A percentile compares a stretch with the other conserved stretches of the same genome.
Evolutionary conservation across 2,329 filamentous ascomycete genomes (phyloP).

Genomic region (Cladosporium sp.): DNA sequence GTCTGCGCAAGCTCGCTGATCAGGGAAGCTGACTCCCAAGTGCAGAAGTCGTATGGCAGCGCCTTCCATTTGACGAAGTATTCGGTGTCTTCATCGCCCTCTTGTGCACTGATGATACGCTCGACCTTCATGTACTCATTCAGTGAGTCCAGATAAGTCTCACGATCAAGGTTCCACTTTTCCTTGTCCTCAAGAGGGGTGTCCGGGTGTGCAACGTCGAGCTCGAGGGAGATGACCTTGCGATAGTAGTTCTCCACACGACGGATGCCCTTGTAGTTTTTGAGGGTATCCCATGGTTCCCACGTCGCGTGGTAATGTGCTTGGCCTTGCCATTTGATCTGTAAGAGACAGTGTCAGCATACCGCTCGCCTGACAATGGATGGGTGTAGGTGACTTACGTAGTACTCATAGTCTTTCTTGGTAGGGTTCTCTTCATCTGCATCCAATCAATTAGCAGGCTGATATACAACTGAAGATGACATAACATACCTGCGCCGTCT

Average conservation of each 20-base stretch:
- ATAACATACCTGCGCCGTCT: conserved; percentile 55
- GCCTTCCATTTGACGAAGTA: conserved; percentile 92
- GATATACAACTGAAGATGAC: not conserved
- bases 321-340: conserved; percentile 96
- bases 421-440: conserved; percentile 38
- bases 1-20: conserved; percentile 78
- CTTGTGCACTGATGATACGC: conserved; percentile 80
- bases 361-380: not conserved
- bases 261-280: conserved; percentile 78
- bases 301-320: conserved; percentile 96
- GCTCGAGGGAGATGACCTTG: conserved; percentile 77
- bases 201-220: conserved; percentile 72
- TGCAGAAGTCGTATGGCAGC: conserved; percentile 88
- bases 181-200: conserved; percentile 83
- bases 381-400: conserved; percentile 43
- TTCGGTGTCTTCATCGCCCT: conserved; percentile 77
- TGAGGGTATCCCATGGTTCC: conserved; percentile 77
- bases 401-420: conserved; percentile 83
- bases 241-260: conserved; percentile 94
- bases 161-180: conserved; percentile 92
- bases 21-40: conserved; percentile 81
- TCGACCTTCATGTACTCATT: conserved; percentile 92
- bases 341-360: conserved; percentile 40
- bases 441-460: not conserved
- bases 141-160: conserved; percentile 83